Conservation (phyloP, 192 early-diverging fungal species). For the Backusella psychrophila region DNA sequence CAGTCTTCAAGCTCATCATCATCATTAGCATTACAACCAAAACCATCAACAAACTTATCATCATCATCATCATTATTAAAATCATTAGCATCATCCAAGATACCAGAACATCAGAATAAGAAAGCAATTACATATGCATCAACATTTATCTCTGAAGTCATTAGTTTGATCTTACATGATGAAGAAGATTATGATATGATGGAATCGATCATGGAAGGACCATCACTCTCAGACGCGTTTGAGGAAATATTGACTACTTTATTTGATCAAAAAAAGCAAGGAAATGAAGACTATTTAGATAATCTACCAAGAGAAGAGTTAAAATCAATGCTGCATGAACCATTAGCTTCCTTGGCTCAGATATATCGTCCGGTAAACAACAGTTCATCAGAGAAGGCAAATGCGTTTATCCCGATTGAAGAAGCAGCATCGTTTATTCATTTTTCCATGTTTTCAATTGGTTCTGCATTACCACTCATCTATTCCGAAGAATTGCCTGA, state of each 20-base stretch:
- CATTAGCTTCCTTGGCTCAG: neutral
- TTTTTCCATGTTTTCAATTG: neutral
- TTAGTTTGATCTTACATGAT: neutral
- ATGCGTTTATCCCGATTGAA: neutral
- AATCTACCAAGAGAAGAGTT: neutral
- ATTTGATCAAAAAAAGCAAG: neutral
- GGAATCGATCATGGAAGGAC: neutral
- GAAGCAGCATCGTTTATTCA: neutral
- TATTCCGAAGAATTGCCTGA: neutral
- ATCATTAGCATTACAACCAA: neutral
- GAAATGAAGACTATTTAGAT: neutral
- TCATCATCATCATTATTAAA: neutral
- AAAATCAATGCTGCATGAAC: neutral
- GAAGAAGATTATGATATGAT: constrained; percentile 2
- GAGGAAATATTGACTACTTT: neutral
- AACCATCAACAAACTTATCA: neutral
- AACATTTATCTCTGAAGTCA: neutral
- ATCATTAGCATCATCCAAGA: neutral
- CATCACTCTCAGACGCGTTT: neutral
- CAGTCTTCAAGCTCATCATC: neutral
- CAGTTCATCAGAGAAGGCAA: neutral
- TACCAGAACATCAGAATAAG: neutral
- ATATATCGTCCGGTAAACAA: neutral
- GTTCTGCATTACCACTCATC: neutral
- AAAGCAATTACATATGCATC: neutral